Evolutionary conservation across 768 basidiomycete genomes (phyloP), one percentile per base, ranked within the genome.

Genomic region (Suillus plorans): DNA sequence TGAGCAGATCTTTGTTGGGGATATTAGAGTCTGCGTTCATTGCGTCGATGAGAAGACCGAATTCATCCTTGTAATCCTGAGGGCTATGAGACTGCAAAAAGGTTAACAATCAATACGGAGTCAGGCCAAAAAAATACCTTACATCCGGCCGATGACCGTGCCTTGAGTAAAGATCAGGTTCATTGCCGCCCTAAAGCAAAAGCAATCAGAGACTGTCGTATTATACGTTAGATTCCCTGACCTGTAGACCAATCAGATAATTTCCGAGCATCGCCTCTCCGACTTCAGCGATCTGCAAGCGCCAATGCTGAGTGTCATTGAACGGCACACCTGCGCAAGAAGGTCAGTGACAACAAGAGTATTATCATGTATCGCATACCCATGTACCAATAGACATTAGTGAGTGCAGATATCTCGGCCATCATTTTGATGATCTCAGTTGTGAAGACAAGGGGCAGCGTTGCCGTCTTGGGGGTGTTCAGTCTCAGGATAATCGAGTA

Each of bases 151-250:
- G 75, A 53, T 79, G 79, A 14, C 75, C 72, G 66, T 81, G 80
- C 42, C 77, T 78, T 13, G 80, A 76, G 67, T 89, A 94, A 67
- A 92, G 82, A 78, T 94, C 91, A 18, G 91, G 91, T 75, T 93
- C 91, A 71, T 93, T 92, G 3, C 87, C 90, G 2, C 86, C 84
- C 72, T 91, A 88, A 9, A 39, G 36, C 12, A 18, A 58, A 42
- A 42, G 25, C 31, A 49, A 14, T 14, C 16, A 28, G 14, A 45
- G 12, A 36, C 18, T 3, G 13, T 22, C 25, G 20, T 10, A 39
- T 42, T 25, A 28, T 47, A 16, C 14, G 52, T 45, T 50, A 10
- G 4, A 31, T 20, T 58, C 25, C 22, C 68, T 28, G 28, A 64
- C 69, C 61, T 70, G 69, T 20, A 90, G 74, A 0, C 88, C 91